phyloP scores from a whole-genome alignment of 2,329 filamentous ascomycete genomes.

The Alternaria brassicae region DNA sequence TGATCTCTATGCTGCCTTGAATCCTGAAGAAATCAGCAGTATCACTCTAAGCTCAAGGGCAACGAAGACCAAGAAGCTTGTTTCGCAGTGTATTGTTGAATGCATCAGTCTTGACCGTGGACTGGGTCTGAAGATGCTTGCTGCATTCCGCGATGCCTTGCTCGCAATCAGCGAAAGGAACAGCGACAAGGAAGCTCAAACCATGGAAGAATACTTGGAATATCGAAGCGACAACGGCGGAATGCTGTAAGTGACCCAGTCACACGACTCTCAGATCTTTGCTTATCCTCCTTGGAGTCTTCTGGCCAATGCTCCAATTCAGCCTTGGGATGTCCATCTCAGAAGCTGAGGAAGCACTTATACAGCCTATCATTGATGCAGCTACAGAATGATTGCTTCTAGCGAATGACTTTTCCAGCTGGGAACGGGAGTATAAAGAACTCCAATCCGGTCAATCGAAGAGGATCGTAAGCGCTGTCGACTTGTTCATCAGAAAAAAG shows the following conservation, averaged over 20 bases:
- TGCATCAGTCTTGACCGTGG: background rate
- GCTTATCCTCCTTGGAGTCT: background rate
- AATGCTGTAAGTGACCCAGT: background rate
- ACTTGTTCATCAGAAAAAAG: background rate
- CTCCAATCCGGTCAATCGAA: background rate
- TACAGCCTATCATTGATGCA: background rate
- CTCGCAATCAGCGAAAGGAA: background rate
- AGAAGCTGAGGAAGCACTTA: background rate
- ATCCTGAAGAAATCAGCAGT: background rate
- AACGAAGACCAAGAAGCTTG: constrained; percentile 3
- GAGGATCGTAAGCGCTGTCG: background rate
- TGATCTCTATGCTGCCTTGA: background rate
- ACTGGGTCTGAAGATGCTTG: background rate
- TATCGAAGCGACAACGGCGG: background rate
- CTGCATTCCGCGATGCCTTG: background rate
- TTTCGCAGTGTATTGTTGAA: background rate
- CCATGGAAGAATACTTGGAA: constrained; percentile 2
- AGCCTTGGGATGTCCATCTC: background rate
- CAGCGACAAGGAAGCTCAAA: background rate
- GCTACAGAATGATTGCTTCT: background rate
- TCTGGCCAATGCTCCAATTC: constrained; percentile 5
- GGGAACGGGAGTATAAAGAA: constrained; percentile 3
- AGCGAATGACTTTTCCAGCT: constrained; percentile 2
- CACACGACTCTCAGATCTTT: background rate
- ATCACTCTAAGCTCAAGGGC: background rate